phyloP scores from a whole-genome alignment of 2,329 filamentous ascomycete genomes.

The Cladosporium sp. region DNA sequence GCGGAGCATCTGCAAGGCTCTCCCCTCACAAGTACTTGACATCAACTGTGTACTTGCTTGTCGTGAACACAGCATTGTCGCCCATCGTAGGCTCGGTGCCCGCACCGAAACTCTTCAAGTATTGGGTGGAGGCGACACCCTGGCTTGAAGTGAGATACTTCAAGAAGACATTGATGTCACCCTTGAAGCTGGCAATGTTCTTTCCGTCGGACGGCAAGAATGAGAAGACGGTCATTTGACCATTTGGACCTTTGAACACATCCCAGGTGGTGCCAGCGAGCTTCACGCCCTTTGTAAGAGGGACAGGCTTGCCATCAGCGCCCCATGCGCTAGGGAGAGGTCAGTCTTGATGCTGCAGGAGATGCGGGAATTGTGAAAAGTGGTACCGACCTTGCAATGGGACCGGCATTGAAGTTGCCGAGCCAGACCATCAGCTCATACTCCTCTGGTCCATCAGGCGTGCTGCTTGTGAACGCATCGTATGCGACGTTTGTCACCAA shows the following conservation, averaged over 20 bases:
- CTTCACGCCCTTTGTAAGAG: conserved; percentile 53
- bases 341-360: conserved; percentile 54
- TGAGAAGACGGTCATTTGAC: conserved; percentile 60
- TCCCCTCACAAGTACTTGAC: not conserved
- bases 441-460: conserved; percentile 46
- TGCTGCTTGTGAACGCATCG: conserved; percentile 59
- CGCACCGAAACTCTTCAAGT: conserved; percentile 46
- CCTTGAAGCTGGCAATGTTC: conserved; percentile 54
- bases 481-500: conserved; percentile 62
- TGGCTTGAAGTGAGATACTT: conserved; percentile 55
- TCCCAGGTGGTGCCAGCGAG: conserved; percentile 58
- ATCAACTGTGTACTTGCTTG: conserved; percentile 19
- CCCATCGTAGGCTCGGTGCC: conserved; percentile 29
- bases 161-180: conserved; percentile 60
- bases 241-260: conserved; percentile 60
- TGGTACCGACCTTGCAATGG: conserved; percentile 53
- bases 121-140: conserved; percentile 50
- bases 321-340: conserved; percentile 44
- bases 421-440: conserved; percentile 70
- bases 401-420: conserved; percentile 57
- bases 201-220: conserved; percentile 51
- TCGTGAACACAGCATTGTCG: conserved; percentile 24
- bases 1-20: not conserved
- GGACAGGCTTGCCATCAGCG: conserved; percentile 26
- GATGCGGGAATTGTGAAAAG: conserved; percentile 41